Base-by-base conservation (phyloP, 768 basidiomycete species). In the Gloeophyllum trabeum region DNA sequence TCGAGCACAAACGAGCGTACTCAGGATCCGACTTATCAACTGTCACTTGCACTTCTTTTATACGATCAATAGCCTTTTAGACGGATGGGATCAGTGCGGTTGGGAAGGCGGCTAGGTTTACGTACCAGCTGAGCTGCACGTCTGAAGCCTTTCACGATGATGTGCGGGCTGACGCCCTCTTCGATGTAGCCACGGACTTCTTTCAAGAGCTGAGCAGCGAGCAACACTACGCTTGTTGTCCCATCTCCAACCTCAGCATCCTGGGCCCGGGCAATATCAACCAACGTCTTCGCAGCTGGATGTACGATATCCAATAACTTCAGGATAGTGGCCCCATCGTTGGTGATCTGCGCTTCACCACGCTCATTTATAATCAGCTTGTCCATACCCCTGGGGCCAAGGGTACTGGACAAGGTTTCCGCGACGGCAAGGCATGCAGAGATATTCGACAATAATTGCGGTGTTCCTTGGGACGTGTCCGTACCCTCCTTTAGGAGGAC, bases 321-420 rank as follows among this genome's bases (percentile, higher is more conserved):
- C 56, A 99, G 71, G 58, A 99, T 96, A 46, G 96, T 99, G 25
- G 96, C 96, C 45, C 96, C 96, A 75, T 99, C 96, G 62, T 99
- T 99, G 18, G 96, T 98, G 57, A 99, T 99, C 66, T 96, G 94
- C 6, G 96, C 91, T 46, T 93, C 85, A 39, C 96, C 94, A 43
- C 92, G 78, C 45, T 88, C 83, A 46, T 82, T 82, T 2, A 97
- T 94, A 51, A 96, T 96, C 35, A 98, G 70, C 60, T 97, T 98
- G 62, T 99, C 96, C 96, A 99, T 98, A 48, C 96, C 96, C 46
- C 96, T 71, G 5, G 96, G 96, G 12, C 96, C 96, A n/a, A 99
- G 78, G 24, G 96, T 98, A 43, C 77, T 91, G 18, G 96, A 73
- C 42, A 99, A 76, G 2, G 90, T 97, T 57, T 90, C 79, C 37